These are phyloP conservation scores for Crucibulum laeve DNA, from an alignment of 768 basidiomycete species.

Conservation along the genomic window DNA sequence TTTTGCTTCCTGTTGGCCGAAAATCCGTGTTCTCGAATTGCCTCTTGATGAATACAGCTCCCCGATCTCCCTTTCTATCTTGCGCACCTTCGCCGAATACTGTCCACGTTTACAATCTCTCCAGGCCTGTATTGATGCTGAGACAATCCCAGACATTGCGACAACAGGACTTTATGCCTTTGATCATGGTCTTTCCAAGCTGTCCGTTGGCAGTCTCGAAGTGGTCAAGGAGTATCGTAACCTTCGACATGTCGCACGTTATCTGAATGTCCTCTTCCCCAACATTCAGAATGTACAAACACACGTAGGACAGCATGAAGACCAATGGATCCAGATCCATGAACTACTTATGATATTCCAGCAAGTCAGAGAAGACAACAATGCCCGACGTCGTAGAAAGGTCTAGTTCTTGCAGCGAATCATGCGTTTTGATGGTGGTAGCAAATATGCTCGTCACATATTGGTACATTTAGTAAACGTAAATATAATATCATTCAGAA, in stretches of 20 bases:
- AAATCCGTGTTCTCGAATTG: neutral
- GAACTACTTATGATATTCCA: conserved; percentile 7
- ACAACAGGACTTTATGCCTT: neutral
- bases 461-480: too few relatives aligned
- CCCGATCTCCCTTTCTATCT: neutral
- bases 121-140: neutral
- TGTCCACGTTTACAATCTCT: neutral
- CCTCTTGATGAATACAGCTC: neutral
- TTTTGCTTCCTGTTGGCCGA: neutral
- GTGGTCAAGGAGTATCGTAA: neutral
- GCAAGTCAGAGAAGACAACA: neutral
- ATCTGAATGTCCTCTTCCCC: conserved; percentile 11
- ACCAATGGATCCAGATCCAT: conserved; percentile 6
- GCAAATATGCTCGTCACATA: too few relatives aligned
- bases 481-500: too few relatives aligned
- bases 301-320: conserved; percentile 1
- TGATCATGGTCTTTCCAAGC: conserved; percentile 1
- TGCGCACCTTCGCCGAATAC: neutral
- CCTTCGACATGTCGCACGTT: conserved; percentile 3
- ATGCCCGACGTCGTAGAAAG: neutral
- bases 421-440: too few relatives aligned
- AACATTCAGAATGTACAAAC: conserved; percentile 6
- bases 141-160: neutral
- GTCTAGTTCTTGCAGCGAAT: too few relatives aligned
- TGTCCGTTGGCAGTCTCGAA: conserved; percentile 1